Evolutionary conservation across 148 eudicot species (phyloP).

Genomic region (Spergularia bocconei): DNA sequence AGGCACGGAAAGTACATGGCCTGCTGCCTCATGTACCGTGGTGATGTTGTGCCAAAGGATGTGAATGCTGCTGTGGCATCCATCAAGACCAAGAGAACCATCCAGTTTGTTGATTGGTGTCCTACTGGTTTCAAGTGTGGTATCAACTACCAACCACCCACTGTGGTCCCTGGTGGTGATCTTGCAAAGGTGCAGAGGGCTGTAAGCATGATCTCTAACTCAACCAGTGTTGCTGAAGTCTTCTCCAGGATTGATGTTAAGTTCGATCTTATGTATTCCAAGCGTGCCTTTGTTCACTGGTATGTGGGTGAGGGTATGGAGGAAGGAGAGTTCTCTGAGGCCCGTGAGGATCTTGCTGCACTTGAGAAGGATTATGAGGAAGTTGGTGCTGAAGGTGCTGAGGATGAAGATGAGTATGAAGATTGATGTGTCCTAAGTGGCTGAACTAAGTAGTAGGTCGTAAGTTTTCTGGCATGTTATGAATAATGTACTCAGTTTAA

Average conservation of each 20-base stretch:
- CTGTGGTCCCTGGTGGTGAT: slow-evolving; percentile 46
- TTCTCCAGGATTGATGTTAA: slow-evolving; percentile 43
- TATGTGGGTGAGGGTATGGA: slow-evolving; percentile 56
- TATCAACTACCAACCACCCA: slow-evolving; percentile 44
- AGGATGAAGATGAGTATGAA: slow-evolving; percentile 42
- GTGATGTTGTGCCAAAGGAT: slow-evolving; percentile 49
- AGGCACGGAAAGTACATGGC: slow-evolving; percentile 54
- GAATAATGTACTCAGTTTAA: neutral
- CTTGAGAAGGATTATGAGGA: slow-evolving; percentile 45
- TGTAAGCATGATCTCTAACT: slow-evolving; percentile 47
- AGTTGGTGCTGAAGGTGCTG: slow-evolving; percentile 40
- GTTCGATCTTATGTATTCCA: slow-evolving; percentile 48
- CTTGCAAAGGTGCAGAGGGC: slow-evolving; percentile 49
- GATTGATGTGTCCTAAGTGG: slow-evolving; percentile 21
- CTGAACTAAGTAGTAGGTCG: neutral
- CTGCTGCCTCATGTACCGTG: slow-evolving; percentile 48
- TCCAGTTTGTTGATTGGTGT: slow-evolving; percentile 48
- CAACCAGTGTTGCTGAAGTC: slow-evolving; percentile 47
- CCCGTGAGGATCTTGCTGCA: slow-evolving; percentile 48
- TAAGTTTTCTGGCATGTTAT: neutral
- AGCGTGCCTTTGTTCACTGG: slow-evolving; percentile 48
- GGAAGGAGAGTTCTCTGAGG: slow-evolving; percentile 51
- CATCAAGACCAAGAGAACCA: slow-evolving; percentile 44
- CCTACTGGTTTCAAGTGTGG: slow-evolving; percentile 52
- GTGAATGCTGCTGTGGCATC: slow-evolving; percentile 42